These are phyloP conservation scores for Moricandia moricandioides DNA, from an alignment of 345 rosid species.

Conservation along the genomic window DNA sequence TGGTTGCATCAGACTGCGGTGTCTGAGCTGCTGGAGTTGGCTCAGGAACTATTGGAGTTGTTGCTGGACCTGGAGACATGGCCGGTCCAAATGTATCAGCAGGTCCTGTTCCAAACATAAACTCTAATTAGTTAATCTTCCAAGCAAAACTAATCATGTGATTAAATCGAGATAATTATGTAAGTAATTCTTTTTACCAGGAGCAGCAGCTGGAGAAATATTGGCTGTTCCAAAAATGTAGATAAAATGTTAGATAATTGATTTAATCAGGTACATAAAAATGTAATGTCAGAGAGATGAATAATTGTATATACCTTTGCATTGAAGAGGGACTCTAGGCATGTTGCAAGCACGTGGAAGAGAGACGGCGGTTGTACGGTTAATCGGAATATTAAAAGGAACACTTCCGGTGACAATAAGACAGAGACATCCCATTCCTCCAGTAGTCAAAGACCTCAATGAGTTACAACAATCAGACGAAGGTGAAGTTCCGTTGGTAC, in stretches of 20 bases:
- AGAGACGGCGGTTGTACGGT: too few relatives aligned
- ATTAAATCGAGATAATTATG: background rate
- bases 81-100: conserved; percentile 45
- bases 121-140: background rate
- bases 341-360: too few relatives aligned
- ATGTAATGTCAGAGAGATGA: background rate
- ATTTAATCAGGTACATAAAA: background rate
- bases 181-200: conserved; percentile 44
- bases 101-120: conserved; percentile 46
- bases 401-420: too few relatives aligned
- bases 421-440: too few relatives aligned
- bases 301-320: conserved; percentile 45
- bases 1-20: conserved; percentile 53
- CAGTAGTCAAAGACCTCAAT: conserved; percentile 37
- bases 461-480: conserved; percentile 62
- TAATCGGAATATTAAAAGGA: too few relatives aligned
- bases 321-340: background rate
- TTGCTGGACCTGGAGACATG: conserved; percentile 51
- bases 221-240: conserved; percentile 39
- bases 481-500: conserved; percentile 55
- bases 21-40: conserved; percentile 51
- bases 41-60: conserved; percentile 56
- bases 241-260: background rate
- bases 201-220: conserved; percentile 69
- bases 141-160: background rate